Percentiles rank a stretch among this genome's conserved stretches.
These are phyloP conservation scores for Blastocystis hominis DNA, from an alignment of 352 stramenopile species.

Conservation along the genomic window DNA sequence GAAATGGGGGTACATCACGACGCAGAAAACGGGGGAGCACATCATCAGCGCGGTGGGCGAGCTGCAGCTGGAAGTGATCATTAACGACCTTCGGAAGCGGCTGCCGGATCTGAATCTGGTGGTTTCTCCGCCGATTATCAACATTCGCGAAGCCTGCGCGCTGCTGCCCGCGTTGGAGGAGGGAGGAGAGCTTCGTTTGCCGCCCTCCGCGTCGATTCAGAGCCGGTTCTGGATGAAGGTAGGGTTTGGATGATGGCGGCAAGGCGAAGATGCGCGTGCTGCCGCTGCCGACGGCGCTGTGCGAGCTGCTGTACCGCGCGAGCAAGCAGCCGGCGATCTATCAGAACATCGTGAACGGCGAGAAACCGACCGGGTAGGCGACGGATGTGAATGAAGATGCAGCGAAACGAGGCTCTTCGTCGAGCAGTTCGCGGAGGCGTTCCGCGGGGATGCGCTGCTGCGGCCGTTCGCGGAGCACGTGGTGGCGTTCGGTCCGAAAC, in stretches of 20 bases:
- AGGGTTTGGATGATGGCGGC: background rate
- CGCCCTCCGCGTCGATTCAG: background rate
- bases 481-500: background rate
- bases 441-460: background rate
- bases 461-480: constrained; percentile 1
- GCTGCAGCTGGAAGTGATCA: constrained; percentile 69
- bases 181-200: background rate
- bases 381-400: background rate
- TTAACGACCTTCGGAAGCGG: constrained; percentile 22
- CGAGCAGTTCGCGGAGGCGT: background rate
- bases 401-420: constrained; percentile 14
- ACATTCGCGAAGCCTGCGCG: constrained; percentile 17
- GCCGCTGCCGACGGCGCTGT: background rate
- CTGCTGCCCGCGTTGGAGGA: constrained; percentile 28
- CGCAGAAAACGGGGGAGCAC: constrained; percentile 68
- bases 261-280: constrained; percentile 16
- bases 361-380: background rate
- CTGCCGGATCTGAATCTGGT: background rate
- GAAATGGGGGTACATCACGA: background rate
- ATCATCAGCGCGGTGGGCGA: constrained; percentile 79
- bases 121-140: constrained; percentile 43
- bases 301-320: background rate
- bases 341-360: background rate
- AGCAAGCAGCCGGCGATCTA: background rate
- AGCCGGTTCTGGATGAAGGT: constrained; percentile 22